phyloP scores from a whole-genome alignment of 306 rosid species.

The Luffa acutangula region DNA sequence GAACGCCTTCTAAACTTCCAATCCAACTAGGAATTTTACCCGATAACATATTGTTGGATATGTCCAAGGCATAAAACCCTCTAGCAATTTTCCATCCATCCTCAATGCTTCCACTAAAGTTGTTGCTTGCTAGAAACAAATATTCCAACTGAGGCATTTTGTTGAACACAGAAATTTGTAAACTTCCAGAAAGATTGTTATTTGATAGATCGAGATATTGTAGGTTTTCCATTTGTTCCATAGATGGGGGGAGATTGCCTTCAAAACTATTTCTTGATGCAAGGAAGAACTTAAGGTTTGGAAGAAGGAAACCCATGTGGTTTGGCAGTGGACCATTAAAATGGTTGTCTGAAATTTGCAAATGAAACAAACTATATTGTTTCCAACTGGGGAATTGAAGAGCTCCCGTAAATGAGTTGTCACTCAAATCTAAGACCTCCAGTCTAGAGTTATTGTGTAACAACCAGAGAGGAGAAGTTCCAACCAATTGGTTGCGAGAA shows the following conservation, averaged over 20 bases:
- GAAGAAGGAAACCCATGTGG: not conserved
- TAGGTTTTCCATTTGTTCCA: not conserved
- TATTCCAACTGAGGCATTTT: too few relatives aligned
- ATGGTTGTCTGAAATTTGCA: not conserved
- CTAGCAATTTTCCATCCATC: not conserved
- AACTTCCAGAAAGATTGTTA: too few relatives aligned
- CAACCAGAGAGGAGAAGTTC: not conserved
- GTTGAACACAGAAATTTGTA: too few relatives aligned
- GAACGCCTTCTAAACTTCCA: not conserved
- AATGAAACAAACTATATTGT: fast-evolving
- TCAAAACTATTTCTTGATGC: not conserved
- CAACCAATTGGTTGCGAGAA: not conserved
- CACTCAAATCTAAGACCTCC: not conserved
- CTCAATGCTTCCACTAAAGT: not conserved
- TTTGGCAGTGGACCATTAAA: not conserved
- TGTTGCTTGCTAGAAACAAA: too few relatives aligned
- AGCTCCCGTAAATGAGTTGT: not conserved
- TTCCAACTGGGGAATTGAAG: not conserved
- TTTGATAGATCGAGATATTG: too few relatives aligned
- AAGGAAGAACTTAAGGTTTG: not conserved
- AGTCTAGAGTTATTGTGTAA: not conserved
- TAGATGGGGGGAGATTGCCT: not conserved
- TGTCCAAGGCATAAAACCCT: not conserved
- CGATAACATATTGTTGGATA: not conserved
- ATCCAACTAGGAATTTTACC: not conserved